Percentiles rank a stretch among this genome's conserved stretches.
These are phyloP conservation scores for Hymenochaete sp. DNA, from an alignment of 1,284 basidiomycete genomes.

Conservation along the genomic window DNA sequence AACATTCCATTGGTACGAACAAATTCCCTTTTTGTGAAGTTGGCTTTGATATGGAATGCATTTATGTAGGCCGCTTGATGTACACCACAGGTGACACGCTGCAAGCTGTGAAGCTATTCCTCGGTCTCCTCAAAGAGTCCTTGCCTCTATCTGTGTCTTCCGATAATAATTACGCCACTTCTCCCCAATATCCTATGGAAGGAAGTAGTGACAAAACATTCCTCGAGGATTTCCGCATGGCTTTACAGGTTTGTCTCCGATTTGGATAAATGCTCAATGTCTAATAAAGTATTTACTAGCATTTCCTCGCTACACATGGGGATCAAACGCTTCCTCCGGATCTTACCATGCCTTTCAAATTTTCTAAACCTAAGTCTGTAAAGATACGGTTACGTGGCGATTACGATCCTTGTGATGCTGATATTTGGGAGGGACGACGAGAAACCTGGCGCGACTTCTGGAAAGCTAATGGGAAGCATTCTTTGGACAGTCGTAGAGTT, in stretches of 20 bases:
- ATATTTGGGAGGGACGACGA: conserved; percentile 54
- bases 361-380: conserved; percentile 47
- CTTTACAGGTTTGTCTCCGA: conserved; percentile 46
- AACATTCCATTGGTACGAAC: conserved; percentile 61
- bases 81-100: conserved; percentile 70
- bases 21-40: conserved; percentile 8
- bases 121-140: conserved; percentile 44
- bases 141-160: conserved; percentile 11
- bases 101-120: conserved; percentile 59
- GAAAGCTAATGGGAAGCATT: conserved; percentile 44
- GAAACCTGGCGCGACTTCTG: conserved; percentile 55
- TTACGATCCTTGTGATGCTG: conserved; percentile 33
- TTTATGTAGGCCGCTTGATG: conserved; percentile 50
- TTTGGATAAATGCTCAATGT: conserved; percentile 4
- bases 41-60: too few relatives aligned
- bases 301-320: conserved; percentile 48
- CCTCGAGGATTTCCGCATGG: conserved; percentile 72
- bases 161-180: background rate
- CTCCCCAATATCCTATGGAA: conserved; percentile 13
- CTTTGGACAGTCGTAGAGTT: conserved; percentile 43
- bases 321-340: conserved; percentile 32
- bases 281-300: conserved; percentile 33
- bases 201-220: conserved; percentile 46
- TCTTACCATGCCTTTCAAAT: conserved; percentile 49
- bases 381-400: conserved; percentile 47